Percentiles rank a stretch among this genome's conserved stretches.
These are phyloP conservation scores for Salvia rosmarinus DNA, from an alignment of 257 asterid genomes.

Conservation along the genomic window DNA sequence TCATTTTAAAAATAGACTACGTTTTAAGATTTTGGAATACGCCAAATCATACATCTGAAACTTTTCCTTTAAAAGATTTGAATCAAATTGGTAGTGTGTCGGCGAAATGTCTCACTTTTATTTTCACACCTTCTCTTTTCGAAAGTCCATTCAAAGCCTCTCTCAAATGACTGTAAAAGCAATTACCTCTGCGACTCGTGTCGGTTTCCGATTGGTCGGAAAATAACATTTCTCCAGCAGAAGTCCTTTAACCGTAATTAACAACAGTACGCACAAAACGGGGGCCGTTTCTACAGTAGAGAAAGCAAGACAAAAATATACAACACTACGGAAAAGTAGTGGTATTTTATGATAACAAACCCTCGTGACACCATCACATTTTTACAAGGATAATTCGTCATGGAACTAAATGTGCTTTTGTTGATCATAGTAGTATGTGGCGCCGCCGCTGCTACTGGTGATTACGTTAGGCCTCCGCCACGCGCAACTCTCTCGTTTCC, in stretches of 20 bases:
- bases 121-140: too few species aligned
- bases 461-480: slow-evolving; percentile 70
- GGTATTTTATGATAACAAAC: neutral
- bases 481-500: slow-evolving; percentile 66
- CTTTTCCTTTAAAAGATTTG: neutral
- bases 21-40: too few species aligned
- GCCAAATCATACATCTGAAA: neutral
- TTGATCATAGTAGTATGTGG: slow-evolving; percentile 19
- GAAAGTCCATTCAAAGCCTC: too few species aligned
- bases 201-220: neutral
- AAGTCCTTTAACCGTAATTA: neutral
- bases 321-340: neutral
- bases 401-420: slow-evolving; percentile 29
- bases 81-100: too few species aligned
- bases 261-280: neutral
- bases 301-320: neutral
- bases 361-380: neutral
- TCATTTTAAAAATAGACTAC: too few species aligned
- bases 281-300: neutral
- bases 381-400: neutral
- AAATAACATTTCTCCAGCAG: neutral
- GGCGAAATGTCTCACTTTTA: too few species aligned
- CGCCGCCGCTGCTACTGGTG: slow-evolving; percentile 30
- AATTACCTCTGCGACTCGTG: neutral
- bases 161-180: too few species aligned